Conservation (phyloP, 2,329 filamentous ascomycete species). For the Metarhizium album region DNA sequence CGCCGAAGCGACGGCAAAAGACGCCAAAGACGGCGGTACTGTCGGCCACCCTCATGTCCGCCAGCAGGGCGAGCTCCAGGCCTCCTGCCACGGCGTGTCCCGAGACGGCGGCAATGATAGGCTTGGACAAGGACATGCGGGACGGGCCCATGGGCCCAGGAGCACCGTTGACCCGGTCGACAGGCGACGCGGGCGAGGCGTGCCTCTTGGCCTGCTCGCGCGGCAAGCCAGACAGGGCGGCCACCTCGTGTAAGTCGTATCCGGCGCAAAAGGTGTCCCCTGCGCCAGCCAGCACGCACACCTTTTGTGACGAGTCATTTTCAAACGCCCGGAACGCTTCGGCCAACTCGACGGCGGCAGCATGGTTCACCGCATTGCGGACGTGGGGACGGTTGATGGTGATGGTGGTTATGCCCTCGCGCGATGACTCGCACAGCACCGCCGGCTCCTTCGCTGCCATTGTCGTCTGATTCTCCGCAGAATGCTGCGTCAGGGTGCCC, state of each 20-base stretch:
- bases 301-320: constrained; percentile 35
- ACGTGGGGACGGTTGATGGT: constrained; percentile 39
- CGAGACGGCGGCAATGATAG: constrained; percentile 38
- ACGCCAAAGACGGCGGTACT: constrained; percentile 43
- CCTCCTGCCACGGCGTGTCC: constrained; percentile 43
- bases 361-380: constrained; percentile 40
- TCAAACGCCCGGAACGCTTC: constrained; percentile 39
- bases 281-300: constrained; percentile 38
- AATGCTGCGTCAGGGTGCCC: too few species aligned
- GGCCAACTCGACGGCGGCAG: constrained; percentile 36
- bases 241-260: constrained; percentile 35
- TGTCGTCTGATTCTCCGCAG: not conserved
- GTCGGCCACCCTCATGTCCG: constrained; percentile 41
- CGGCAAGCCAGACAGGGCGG: not conserved
- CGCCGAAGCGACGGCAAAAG: constrained; percentile 34
- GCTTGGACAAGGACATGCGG: constrained; percentile 37
- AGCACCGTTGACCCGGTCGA: constrained; percentile 16
- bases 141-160: constrained; percentile 38
- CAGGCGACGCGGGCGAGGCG: not conserved
- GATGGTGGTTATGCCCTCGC: constrained; percentile 41
- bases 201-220: constrained; percentile 7
- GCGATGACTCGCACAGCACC: not conserved
- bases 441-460: too few species aligned
- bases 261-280: constrained; percentile 27
- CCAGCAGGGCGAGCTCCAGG: constrained; percentile 40